Conservation (phyloP, 2,329 filamentous ascomycete species). For the Fusarium burgessii region DNA sequence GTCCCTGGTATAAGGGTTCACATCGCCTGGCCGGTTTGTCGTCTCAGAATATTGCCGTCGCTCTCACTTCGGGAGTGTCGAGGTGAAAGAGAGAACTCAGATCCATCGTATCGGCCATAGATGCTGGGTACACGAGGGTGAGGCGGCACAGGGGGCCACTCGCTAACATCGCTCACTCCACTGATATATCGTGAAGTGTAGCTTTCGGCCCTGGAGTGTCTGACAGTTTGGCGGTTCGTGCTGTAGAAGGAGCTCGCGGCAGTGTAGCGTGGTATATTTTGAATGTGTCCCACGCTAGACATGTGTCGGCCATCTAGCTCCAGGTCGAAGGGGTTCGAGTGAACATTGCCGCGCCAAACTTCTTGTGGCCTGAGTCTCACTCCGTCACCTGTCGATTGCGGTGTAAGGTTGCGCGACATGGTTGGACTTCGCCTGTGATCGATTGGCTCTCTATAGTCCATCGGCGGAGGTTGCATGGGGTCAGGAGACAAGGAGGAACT, state of each 20-base stretch:
- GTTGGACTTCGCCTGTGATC: conserved; percentile 64
- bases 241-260: conserved; percentile 45
- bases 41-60: conserved; percentile 27
- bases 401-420: conserved; percentile 48
- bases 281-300: conserved; percentile 33
- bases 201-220: conserved; percentile 55
- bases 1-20: conserved; percentile 9
- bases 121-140: conserved; percentile 19
- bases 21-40: conserved; percentile 25
- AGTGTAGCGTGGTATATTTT: conserved; percentile 37
- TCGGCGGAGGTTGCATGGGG: conserved; percentile 48
- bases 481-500: conserved; percentile 55
- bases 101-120: conserved; percentile 29
- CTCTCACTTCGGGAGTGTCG: conserved; percentile 37
- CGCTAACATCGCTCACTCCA: conserved; percentile 57
- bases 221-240: conserved; percentile 58
- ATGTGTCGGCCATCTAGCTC: conserved; percentile 55
- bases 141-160: conserved; percentile 41
- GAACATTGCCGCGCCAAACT: conserved; percentile 66
- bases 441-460: conserved; percentile 61
- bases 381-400: conserved; percentile 47
- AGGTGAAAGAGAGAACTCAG: conserved; percentile 23
- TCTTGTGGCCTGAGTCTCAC: conserved; percentile 51
- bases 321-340: conserved; percentile 75
- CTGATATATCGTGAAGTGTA: conserved; percentile 62